phyloP scores from a whole-genome alignment of 441 rosid genomes.

The Mallotus japonicus region DNA sequence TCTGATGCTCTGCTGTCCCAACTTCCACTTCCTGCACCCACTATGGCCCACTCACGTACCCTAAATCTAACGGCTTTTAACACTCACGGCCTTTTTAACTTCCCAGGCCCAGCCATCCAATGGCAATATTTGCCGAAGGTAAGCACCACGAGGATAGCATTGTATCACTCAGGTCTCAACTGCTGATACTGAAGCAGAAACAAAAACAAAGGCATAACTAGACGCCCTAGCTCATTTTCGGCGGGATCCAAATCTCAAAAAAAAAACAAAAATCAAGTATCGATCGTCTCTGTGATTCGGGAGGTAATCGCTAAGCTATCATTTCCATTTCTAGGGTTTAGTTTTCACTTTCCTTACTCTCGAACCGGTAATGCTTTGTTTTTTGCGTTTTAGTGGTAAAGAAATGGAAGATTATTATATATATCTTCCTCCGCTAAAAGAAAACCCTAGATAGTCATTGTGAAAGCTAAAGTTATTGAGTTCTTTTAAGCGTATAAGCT shows the following conservation, averaged over 20 bases:
- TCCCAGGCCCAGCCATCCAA: no score
- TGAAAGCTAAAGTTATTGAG: no score
- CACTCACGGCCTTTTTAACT: not conserved
- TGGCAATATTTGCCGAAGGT: not conserved
- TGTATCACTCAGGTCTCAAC: not conserved
- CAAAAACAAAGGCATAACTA: not conserved
- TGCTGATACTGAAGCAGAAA: not conserved
- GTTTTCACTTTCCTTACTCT: constrained; percentile 9
- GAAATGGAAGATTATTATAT: not conserved
- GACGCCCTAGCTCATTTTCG: constrained; percentile 20
- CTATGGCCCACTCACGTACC: not conserved
- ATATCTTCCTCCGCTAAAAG: not conserved
- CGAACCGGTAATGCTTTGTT: not conserved
- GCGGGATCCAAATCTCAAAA: constrained; percentile 19
- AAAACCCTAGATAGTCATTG: not conserved
- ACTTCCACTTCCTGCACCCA: no score
- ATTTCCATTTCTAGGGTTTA: constrained; percentile 4
- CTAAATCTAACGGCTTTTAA: not conserved
- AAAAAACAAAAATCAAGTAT: not conserved
- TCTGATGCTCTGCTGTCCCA: not conserved
- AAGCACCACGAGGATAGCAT: not conserved
- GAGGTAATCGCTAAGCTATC: not conserved
- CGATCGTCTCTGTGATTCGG: not conserved
- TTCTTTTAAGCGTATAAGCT: not conserved
- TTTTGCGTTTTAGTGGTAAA: not conserved